Conservation (phyloP, 2,329 filamentous ascomycete genomes). For the Aaosphaeria pasadenensis region DNA sequence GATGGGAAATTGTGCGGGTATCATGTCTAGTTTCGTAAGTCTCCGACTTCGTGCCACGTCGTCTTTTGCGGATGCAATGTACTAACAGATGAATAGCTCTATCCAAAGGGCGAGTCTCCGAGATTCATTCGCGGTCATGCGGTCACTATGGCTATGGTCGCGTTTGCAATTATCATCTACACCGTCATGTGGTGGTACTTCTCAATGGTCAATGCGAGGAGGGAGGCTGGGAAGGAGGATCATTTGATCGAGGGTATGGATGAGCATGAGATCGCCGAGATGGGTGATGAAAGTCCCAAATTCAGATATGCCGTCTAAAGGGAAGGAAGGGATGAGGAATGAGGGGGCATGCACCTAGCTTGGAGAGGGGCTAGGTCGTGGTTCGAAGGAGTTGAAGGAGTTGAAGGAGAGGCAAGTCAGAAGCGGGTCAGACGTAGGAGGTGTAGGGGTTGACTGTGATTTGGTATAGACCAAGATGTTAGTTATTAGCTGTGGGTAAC, state of each 20-base stretch:
- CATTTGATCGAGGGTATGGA: constrained; percentile 38
- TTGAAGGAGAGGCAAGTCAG: no score
- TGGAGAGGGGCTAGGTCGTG: no score
- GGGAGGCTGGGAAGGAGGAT: constrained; percentile 41
- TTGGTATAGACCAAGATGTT: no score
- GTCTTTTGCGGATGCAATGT: constrained; percentile 7
- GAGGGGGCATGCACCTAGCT: no score
- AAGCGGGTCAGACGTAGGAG: no score
- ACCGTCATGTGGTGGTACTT: constrained; percentile 39
- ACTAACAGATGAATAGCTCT: constrained; percentile 39
- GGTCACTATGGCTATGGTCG: constrained; percentile 51
- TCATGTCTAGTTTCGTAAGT: constrained; percentile 69
- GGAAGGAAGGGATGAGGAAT: neutral
- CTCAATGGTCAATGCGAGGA: constrained; percentile 33
- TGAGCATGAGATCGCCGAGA: constrained; percentile 42
- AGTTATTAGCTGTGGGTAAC: no score
- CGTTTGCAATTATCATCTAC: constrained; percentile 38
- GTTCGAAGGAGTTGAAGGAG: no score
- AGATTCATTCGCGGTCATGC: constrained; percentile 52
- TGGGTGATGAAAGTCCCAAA: constrained; percentile 46
- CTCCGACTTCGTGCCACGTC: neutral
- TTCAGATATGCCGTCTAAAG: constrained; percentile 40
- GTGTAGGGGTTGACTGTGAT: no score
- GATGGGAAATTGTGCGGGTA: constrained; percentile 67
- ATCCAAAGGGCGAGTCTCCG: constrained; percentile 43